Conservation (phyloP, 225 moss, liverwort and hornwort species). For the Straminergon stramineum region DNA sequence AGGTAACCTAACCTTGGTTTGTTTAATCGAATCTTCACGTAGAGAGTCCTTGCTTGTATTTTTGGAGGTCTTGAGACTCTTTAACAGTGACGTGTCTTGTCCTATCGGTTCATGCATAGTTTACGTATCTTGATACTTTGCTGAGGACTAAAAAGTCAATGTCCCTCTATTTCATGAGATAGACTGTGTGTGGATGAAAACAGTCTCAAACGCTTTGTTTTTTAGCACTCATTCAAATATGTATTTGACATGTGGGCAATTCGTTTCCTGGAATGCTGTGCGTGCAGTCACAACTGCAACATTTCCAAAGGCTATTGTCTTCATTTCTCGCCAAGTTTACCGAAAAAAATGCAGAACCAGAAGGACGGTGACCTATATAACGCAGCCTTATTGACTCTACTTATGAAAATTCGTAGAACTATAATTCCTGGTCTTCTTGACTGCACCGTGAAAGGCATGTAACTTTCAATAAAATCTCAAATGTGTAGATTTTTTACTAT, state of each 20-base stretch:
- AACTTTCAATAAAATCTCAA: neutral
- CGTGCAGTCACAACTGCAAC: conserved; percentile 20
- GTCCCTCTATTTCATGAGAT: neutral
- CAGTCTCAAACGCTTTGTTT: neutral
- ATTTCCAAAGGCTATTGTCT: conserved; percentile 40
- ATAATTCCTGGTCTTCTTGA: conserved; percentile 64
- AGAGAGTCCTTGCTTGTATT: neutral
- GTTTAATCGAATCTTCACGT: neutral
- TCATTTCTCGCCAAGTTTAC: conserved; percentile 63
- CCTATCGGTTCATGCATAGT: neutral
- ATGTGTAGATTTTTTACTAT: neutral
- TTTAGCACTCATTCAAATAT: neutral
- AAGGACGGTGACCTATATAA: conserved; percentile 16
- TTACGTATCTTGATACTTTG: neutral
- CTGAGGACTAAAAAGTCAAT: neutral
- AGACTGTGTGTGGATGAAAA: neutral
- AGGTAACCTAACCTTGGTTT: conserved; percentile 9
- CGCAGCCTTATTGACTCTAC: conserved; percentile 15
- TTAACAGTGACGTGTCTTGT: neutral
- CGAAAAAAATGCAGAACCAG: conserved; percentile 31
- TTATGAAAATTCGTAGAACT: conserved; percentile 43
- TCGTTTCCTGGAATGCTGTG: neutral
- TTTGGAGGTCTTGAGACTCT: neutral
- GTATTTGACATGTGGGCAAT: neutral
- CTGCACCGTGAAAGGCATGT: conserved; percentile 59